Conservation (phyloP, 306 rosid species). For the Senna siamea region DNA sequence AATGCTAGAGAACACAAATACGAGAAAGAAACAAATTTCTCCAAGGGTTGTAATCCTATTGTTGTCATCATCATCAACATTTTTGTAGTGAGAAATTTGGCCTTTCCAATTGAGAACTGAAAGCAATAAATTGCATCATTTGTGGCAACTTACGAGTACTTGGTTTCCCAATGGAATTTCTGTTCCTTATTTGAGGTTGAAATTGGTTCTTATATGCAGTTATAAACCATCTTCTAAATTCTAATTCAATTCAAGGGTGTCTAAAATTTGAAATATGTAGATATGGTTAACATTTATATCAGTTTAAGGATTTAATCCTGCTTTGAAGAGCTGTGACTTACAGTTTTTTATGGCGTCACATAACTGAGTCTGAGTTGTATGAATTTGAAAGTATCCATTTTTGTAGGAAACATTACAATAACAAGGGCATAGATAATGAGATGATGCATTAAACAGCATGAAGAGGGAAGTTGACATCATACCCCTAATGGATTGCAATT, state of each 20-base stretch:
- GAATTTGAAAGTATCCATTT: neutral
- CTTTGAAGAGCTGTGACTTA: neutral
- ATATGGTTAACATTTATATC: neutral
- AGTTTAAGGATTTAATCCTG: neutral
- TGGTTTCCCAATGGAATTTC: constrained; percentile 17
- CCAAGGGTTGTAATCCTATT: constrained; percentile 5
- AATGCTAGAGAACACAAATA: constrained; percentile 33
- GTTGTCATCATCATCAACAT: constrained; percentile 13
- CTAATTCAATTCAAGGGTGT: neutral
- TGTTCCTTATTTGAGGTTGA: constrained; percentile 28
- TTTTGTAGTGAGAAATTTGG: neutral
- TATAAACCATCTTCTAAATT: neutral
- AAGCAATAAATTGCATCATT: constrained; percentile 34
- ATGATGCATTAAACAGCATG: neutral
- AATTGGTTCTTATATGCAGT: neutral
- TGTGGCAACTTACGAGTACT: constrained; percentile 1
- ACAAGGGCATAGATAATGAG: neutral
- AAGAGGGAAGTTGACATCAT: neutral
- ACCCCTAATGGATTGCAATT: too few relatives aligned
- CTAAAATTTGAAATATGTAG: neutral
- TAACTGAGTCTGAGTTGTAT: too few relatives aligned
- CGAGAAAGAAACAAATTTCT: constrained; percentile 6
- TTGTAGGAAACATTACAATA: neutral
- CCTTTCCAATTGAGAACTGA: constrained; percentile 32
- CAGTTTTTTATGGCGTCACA: neutral